phyloP scores from a whole-genome alignment of 805 yeast species.

The Ogataea ramenticola region DNA sequence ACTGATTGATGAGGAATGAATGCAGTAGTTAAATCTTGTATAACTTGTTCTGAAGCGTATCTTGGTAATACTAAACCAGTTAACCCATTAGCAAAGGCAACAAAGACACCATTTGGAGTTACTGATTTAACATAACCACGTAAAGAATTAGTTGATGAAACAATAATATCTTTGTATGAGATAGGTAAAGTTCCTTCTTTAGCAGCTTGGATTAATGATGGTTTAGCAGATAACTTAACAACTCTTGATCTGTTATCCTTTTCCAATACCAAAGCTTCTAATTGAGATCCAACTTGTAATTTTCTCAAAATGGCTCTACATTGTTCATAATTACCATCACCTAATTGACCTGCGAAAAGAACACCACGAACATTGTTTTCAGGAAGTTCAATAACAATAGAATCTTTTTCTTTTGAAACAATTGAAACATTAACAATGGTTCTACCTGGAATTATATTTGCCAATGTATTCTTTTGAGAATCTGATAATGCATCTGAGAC shows the following conservation, averaged over 20 bases:
- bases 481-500: conserved; percentile 46
- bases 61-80: conserved; percentile 80
- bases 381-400: conserved; percentile 55
- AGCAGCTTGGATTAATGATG: conserved; percentile 61
- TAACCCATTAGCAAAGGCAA: conserved; percentile 70
- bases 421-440: conserved; percentile 52
- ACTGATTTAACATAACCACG: conserved; percentile 75
- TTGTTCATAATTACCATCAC: conserved; percentile 71
- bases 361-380: conserved; percentile 58
- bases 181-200: conserved; percentile 47
- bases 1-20: conserved; percentile 68
- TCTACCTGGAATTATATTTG: conserved; percentile 50
- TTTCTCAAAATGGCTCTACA: conserved; percentile 60
- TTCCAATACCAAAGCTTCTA: conserved; percentile 59
- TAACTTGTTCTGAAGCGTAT: conserved; percentile 50
- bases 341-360: conserved; percentile 63
- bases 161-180: conserved; percentile 46
- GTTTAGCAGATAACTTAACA: conserved; percentile 57
- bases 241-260: conserved; percentile 56
- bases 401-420: conserved; percentile 70
- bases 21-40: conserved; percentile 43
- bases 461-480: conserved; percentile 38
- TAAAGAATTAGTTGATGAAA: conserved; percentile 35
- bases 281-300: conserved; percentile 50
- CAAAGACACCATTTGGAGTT: conserved; percentile 76